A percentile compares a stretch with the other conserved stretches of the same genome.
Conservation (phyloP, 2,329 filamentous ascomycete species). For the Arthroderma sp. region DNA sequence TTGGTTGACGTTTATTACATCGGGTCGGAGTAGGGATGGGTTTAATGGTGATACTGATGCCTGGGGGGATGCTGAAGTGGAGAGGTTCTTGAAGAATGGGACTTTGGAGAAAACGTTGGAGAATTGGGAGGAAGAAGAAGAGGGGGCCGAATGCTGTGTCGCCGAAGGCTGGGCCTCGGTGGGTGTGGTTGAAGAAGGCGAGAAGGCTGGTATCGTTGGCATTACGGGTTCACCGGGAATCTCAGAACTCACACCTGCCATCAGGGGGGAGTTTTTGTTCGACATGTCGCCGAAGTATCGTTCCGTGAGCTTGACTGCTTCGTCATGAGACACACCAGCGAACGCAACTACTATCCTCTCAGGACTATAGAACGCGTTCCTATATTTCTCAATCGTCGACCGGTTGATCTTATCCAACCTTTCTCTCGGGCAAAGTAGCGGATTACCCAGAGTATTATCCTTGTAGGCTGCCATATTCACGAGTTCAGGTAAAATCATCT, state of each 20-base stretch:
- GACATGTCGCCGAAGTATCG: constrained; percentile 89
- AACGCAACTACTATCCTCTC: constrained; percentile 92
- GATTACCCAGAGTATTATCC: constrained; percentile 91
- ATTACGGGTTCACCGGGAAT: constrained; percentile 27
- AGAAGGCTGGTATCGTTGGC: constrained; percentile 24
- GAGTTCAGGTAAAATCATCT: constrained; percentile 86
- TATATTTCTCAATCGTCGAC: constrained; percentile 61
- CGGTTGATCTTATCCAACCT: constrained; percentile 62
- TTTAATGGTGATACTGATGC: constrained; percentile 42
- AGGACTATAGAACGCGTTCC: constrained; percentile 71
- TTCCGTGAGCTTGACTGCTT: constrained; percentile 67
- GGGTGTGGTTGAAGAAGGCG: constrained; percentile 23
- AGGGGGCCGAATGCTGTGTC: constrained; percentile 14
- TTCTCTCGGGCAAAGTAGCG: constrained; percentile 79
- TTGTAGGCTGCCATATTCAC: constrained; percentile 93
- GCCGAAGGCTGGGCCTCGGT: constrained; percentile 19
- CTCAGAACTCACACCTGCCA: constrained; percentile 47
- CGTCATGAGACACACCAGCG: constrained; percentile 71
- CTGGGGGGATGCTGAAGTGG: constrained; percentile 54
- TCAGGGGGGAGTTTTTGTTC: constrained; percentile 34
- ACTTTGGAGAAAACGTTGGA: constrained; percentile 66
- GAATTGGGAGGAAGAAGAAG: constrained; percentile 27
- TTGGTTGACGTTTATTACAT: constrained; percentile 44
- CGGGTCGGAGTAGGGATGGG: constrained; percentile 30
- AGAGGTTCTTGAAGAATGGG: constrained; percentile 81